Conservation (phyloP, 2,329 filamentous ascomycete genomes). For the Penicillium olsonii region DNA sequence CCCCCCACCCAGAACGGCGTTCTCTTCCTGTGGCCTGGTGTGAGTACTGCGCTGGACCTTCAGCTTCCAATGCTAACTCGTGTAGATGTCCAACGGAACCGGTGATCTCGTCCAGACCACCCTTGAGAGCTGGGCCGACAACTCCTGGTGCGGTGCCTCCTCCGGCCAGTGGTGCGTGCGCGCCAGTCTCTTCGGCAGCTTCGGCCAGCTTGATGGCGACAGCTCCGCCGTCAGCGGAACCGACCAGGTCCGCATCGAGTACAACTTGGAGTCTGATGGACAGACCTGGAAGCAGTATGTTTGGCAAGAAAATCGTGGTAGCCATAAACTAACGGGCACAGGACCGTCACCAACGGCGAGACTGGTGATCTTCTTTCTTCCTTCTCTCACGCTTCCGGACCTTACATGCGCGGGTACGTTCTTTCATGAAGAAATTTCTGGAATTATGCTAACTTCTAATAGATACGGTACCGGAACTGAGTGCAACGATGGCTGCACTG, state of each 20-base stretch:
- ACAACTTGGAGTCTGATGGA: conserved; percentile 24
- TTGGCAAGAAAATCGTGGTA: not conserved
- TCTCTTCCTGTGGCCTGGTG: conserved; percentile 47
- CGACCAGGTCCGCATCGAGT: conserved; percentile 36
- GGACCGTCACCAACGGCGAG: conserved; percentile 38
- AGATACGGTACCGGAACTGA: conserved; percentile 45
- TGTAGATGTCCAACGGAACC: conserved; percentile 46
- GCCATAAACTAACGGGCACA: conserved; percentile 4
- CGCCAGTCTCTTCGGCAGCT: conserved; percentile 44
- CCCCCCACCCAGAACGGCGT: conserved; percentile 41
- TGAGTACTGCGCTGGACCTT: not conserved
- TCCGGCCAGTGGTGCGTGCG: conserved; percentile 46
- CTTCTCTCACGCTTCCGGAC: conserved; percentile 38
- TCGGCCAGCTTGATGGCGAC: conserved; percentile 41
- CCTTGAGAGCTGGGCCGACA: conserved; percentile 44
- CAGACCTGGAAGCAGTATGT: conserved; percentile 35
- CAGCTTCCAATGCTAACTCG: not conserved
- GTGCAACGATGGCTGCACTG: conserved; percentile 40
- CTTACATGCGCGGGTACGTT: conserved; percentile 37
- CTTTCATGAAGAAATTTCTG: not conserved
- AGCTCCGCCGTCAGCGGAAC: conserved; percentile 20
- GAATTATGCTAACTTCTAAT: not conserved
- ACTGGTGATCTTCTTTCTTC: conserved; percentile 37
- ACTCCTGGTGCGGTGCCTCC: conserved; percentile 45
- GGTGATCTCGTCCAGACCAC: conserved; percentile 47